A percentile compares a stretch with the other conserved stretches of the same genome.
phyloP scores from a whole-genome alignment of 768 basidiomycete genomes.

The Tylopilus vinaceipallidus region DNA sequence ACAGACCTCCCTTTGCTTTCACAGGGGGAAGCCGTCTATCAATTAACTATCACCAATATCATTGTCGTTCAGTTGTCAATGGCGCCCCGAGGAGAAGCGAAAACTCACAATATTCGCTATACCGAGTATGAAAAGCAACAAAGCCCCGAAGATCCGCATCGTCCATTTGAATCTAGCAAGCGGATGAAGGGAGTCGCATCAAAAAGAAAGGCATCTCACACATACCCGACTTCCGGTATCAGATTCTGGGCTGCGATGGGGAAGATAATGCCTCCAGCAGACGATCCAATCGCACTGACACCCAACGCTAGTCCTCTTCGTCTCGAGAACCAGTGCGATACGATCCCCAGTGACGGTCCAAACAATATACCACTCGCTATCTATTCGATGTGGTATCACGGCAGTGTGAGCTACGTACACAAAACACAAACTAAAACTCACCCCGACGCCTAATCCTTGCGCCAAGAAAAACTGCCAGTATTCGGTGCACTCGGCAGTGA shows the following conservation, averaged over 20 bases:
- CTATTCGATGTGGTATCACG: slow-evolving; percentile 10
- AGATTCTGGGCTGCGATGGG: slow-evolving; percentile 61
- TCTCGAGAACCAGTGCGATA: slow-evolving; percentile 74
- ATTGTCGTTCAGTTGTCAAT: too few relatives aligned
- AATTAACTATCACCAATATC: slow-evolving; percentile 21
- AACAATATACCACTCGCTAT: slow-evolving; percentile 58
- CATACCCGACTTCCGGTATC: slow-evolving; percentile 53
- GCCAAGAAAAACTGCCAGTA: slow-evolving; percentile 81
- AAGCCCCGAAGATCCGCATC: slow-evolving; percentile 66
- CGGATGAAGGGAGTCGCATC: not conserved
- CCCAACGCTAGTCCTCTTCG: slow-evolving; percentile 58
- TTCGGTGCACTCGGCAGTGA: slow-evolving; percentile 66
- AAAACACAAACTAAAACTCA: slow-evolving; percentile 31
- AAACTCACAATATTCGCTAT: slow-evolving; percentile 51
- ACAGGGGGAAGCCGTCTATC: slow-evolving; percentile 53
- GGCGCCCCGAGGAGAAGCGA: not conserved
- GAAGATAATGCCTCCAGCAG: slow-evolving; percentile 65
- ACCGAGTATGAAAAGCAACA: slow-evolving; percentile 50
- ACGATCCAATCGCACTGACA: slow-evolving; percentile 60
- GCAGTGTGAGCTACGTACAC: not conserved
- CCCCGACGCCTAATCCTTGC: slow-evolving; percentile 68
- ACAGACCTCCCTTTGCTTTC: slow-evolving; percentile 53
- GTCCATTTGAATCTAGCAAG: slow-evolving; percentile 73
- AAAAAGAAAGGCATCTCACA: not conserved
- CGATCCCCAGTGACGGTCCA: slow-evolving; percentile 54